Percentiles rank a stretch among this genome's conserved stretches.
These are phyloP conservation scores for Tetratostichococcus sp. DNA, from an alignment of 139 green algal genomes.

Conservation along the genomic window DNA sequence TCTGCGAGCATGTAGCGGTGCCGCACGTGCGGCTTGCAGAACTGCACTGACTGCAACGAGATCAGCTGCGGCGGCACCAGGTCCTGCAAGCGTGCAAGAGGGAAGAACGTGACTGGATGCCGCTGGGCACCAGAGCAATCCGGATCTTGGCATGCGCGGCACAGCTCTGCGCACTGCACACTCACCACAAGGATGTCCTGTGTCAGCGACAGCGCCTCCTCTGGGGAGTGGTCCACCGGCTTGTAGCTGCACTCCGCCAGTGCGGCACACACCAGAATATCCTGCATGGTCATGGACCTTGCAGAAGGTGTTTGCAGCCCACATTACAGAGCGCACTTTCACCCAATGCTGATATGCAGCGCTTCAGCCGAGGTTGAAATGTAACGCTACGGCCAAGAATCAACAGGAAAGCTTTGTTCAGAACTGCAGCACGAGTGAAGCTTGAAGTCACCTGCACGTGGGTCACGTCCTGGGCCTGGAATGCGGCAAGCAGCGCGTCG, in stretches of 20 bases:
- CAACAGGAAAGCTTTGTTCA: too few relatives aligned
- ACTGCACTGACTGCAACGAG: slow-evolving; percentile 44
- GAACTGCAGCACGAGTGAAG: too few relatives aligned
- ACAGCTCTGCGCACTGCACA: too few relatives aligned
- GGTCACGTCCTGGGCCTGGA: neutral
- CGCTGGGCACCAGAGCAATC: too few relatives aligned
- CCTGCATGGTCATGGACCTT: neutral
- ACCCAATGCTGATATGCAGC: too few relatives aligned
- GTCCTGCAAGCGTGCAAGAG: neutral
- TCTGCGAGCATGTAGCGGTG: slow-evolving; percentile 62
- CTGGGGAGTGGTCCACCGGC: neutral
- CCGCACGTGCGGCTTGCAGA: slow-evolving; percentile 22
- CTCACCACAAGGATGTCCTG: neutral
- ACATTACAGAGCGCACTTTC: too few relatives aligned
- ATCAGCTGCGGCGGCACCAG: slow-evolving; percentile 15
- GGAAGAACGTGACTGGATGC: too few relatives aligned
- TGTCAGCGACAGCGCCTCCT: neutral
- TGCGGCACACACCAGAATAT: neutral
- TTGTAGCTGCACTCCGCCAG: neutral
- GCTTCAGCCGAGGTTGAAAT: too few relatives aligned
- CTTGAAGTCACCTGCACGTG: neutral
- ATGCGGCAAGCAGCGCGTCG: neutral
- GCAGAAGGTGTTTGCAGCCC: too few relatives aligned
- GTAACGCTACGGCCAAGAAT: too few relatives aligned
- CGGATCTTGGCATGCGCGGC: too few relatives aligned